phyloP scores from a whole-genome alignment of 2,329 filamentous ascomycete genomes.

The Hirsutella thompsonii region DNA sequence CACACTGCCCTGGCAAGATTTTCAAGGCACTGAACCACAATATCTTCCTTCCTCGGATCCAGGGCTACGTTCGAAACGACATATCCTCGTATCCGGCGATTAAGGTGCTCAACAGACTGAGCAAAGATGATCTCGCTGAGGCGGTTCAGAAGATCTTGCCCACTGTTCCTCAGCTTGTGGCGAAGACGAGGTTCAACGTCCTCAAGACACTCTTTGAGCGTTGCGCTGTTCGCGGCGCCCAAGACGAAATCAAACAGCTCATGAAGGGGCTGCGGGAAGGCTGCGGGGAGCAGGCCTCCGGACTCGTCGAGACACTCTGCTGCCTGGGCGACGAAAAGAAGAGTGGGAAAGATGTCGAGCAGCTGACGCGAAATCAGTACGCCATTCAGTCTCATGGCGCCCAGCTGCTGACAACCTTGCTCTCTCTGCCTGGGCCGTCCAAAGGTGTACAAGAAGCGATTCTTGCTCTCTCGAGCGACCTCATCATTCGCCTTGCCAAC shows the following conservation, averaged over 20 bases:
- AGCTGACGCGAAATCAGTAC: constrained; percentile 41
- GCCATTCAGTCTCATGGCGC: constrained; percentile 57
- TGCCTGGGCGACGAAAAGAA: constrained; percentile 23
- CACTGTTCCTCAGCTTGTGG: constrained; percentile 59
- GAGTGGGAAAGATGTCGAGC: constrained; percentile 21
- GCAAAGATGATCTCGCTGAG: constrained; percentile 70
- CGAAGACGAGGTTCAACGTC: constrained; percentile 64
- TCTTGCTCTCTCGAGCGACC: constrained; percentile 40
- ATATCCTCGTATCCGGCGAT: constrained; percentile 82
- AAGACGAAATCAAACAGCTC: constrained; percentile 34
- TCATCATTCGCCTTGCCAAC: constrained; percentile 51
- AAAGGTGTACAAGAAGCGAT: constrained; percentile 64
- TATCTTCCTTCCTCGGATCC: constrained; percentile 68
- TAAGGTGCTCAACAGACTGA: constrained; percentile 67
- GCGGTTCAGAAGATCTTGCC: constrained; percentile 61
- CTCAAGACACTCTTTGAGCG: constrained; percentile 75
- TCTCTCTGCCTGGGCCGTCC: constrained; percentile 59
- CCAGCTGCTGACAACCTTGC: constrained; percentile 67
- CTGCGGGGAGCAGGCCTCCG: constrained; percentile 32
- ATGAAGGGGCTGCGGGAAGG: constrained; percentile 34
- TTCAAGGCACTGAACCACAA: constrained; percentile 81
- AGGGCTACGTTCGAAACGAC: constrained; percentile 74
- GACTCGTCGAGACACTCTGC: constrained; percentile 37
- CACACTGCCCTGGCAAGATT: constrained; percentile 68
- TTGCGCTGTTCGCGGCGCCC: constrained; percentile 54